phyloP scores from a whole-genome alignment of 306 rosid genomes.

The Vachellia collinsii region DNA sequence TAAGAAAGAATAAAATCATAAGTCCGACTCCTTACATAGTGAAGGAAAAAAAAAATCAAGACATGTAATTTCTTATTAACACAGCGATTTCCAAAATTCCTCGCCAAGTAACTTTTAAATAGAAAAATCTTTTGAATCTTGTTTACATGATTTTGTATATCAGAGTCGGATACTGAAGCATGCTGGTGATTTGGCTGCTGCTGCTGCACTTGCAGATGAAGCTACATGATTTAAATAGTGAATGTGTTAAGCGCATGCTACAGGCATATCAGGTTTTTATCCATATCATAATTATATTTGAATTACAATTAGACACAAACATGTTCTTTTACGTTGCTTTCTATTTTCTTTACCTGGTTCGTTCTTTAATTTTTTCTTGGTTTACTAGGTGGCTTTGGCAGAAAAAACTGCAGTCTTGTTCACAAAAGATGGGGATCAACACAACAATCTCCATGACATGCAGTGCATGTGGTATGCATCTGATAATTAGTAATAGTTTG shows the following conservation, averaged over 20 bases:
- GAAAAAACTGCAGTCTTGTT: slow-evolving; percentile 97
- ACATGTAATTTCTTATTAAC: too few relatives aligned
- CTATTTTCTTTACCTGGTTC: slow-evolving; percentile 32
- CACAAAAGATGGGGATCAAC: slow-evolving; percentile 98
- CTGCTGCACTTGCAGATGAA: slow-evolving; percentile 94
- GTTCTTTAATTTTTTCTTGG: background rate
- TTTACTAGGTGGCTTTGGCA: slow-evolving; percentile 81
- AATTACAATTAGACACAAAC: slow-evolving; percentile 3
- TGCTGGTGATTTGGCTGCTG: slow-evolving; percentile 92
- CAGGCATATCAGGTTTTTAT: slow-evolving; percentile 91
- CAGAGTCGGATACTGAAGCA: slow-evolving; percentile 97
- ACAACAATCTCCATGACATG: slow-evolving; percentile 99
- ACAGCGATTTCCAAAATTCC: background rate
- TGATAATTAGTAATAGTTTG: slow-evolving; percentile 30
- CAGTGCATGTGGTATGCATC: slow-evolving; percentile 98
- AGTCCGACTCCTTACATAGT: too few relatives aligned
- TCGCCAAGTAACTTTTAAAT: background rate
- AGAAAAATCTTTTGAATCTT: slow-evolving; percentile 20
- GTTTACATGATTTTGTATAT: slow-evolving; percentile 18
- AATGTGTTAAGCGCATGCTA: slow-evolving; percentile 96
- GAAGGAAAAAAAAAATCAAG: too few relatives aligned
- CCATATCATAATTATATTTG: slow-evolving; percentile 1
- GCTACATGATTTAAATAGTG: slow-evolving; percentile 94
- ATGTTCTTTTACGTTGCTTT: slow-evolving; percentile 22
- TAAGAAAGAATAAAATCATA: too few relatives aligned